Percentiles rank a stretch among this genome's conserved stretches.
phyloP scores from a whole-genome alignment of 2,329 filamentous ascomycete genomes.

The Aspergillus viridinutans region DNA sequence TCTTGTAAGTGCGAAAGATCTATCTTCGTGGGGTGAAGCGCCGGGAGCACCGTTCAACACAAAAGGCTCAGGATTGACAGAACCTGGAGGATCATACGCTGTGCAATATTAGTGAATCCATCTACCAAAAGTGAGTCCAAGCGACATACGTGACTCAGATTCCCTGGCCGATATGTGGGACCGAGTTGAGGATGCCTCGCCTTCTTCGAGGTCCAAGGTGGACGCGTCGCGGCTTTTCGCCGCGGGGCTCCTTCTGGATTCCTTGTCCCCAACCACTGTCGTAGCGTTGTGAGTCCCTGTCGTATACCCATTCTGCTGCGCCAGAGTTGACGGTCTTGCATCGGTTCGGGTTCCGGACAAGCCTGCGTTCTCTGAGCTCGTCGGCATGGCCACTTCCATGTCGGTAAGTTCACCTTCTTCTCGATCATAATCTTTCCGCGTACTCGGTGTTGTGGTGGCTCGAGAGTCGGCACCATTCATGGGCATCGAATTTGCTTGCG shows the following conservation, averaged over 20 bases:
- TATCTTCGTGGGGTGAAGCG: background rate
- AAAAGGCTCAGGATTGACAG: constrained; percentile 19
- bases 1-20: background rate
- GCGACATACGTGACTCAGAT: constrained; percentile 30
- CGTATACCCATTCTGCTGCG: background rate
- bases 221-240: background rate
- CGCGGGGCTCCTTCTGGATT: background rate
- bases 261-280: background rate
- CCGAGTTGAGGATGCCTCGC: constrained; percentile 19
- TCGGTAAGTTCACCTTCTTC: constrained; percentile 80
- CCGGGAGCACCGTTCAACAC: background rate
- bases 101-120: constrained; percentile 16
- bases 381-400: constrained; percentile 45
- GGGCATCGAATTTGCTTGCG: constrained; percentile 8
- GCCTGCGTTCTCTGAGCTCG: background rate
- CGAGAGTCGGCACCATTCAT: constrained; percentile 9
- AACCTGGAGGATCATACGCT: constrained; percentile 35
- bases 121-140: background rate
- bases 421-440: constrained; percentile 41
- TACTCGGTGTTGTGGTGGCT: constrained; percentile 17
- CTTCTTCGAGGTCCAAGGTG: constrained; percentile 21
- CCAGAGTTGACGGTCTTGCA: background rate
- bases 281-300: background rate
- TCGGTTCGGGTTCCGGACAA: background rate
- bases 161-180: constrained; percentile 22